phyloP scores from a whole-genome alignment of 805 yeast genomes.

The Hanseniaspora taiwanica region DNA sequence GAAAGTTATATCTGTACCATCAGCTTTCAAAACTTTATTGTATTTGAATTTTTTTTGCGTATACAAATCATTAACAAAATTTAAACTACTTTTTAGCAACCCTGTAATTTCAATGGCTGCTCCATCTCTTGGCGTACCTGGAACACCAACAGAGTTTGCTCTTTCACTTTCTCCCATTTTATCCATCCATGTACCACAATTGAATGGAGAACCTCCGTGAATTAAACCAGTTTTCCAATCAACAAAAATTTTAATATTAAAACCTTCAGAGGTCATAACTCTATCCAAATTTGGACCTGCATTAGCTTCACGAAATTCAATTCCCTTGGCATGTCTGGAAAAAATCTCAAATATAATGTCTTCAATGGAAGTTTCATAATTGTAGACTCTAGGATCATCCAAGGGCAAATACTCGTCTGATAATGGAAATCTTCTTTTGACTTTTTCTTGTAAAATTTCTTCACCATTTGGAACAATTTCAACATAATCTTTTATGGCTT shows the following conservation, averaged over 20 bases:
- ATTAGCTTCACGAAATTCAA: conserved; percentile 83
- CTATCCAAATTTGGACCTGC: conserved; percentile 83
- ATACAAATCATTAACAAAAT: conserved; percentile 60
- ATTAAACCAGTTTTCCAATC: conserved; percentile 86
- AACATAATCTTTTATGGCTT: conserved; percentile 77
- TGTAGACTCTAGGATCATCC: conserved; percentile 65
- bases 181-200: conserved; percentile 99
- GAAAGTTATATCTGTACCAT: conserved; percentile 45
- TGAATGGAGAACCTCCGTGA: conserved; percentile 82
- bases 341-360: conserved; percentile 76
- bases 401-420: conserved; percentile 66
- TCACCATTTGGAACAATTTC: conserved; percentile 54
- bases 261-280: conserved; percentile 88
- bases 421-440: conserved; percentile 74
- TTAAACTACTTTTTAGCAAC: conserved; percentile 63
- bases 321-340: conserved; percentile 80
- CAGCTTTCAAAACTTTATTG: conserved; percentile 41
- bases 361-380: conserved; percentile 51
- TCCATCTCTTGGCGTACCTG: conserved; percentile 97
- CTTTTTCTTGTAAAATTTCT: conserved; percentile 52
- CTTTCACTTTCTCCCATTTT: conserved; percentile 90
- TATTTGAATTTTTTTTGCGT: conserved; percentile 42
- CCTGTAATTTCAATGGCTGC: conserved; percentile 92
- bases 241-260: conserved; percentile 64
- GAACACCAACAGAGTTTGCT: conserved; percentile 81